Evolutionary conservation across 371 early-diverging fungal genomes (phyloP), one percentile per base, ranked within the genome.

Genomic region (Mucor mucedo): DNA sequence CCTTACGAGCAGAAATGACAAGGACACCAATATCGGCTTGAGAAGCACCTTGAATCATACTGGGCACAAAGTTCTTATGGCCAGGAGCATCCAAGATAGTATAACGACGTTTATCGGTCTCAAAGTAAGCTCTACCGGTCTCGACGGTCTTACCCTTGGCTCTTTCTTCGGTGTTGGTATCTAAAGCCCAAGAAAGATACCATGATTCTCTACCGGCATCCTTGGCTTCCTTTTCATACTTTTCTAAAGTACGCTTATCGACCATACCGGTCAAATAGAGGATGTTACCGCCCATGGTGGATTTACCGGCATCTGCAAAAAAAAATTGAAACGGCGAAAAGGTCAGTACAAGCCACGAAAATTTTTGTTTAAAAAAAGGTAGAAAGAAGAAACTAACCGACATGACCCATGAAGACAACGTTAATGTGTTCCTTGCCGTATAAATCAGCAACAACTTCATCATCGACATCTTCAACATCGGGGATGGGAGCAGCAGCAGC

Each of bases 341-440:
- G 21, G 21, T 21, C 21, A 21, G 21, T 21, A 69, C 57, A 69
- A 65, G 65, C 64, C 65, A 64, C 68, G 30, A 4, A n/a, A 14
- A 21, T 10, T 54, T 44, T 21, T 29, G 29, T 38, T 49, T 45
- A 3, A 49, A n/a, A n/a, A n/a, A n/a, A n/a, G n/a, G n/a, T 38
- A 54, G 21, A 21, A 21, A 21, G 21, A 21, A n/a, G n/a, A 1
- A 21, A 65, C 71, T 67, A 69, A 87, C 87, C 87, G 72, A 99
- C 99, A 88, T 99, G 99, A 49, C 99, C 99, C 71, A 99, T 98
- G 77, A 99, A 99, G 45, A 99, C 94, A 72, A 99, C 89, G 78
- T 96, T 98, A 42, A 96, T 58, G 79, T 94, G 93, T 71, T 96
- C 96, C 79, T 96, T 98, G 69, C 87, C 85, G 55, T 83, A 91